Percentiles rank a stretch among this genome's conserved stretches.
phyloP scores from a whole-genome alignment of 106 monocot genomes.

The Allium cepa region DNA sequence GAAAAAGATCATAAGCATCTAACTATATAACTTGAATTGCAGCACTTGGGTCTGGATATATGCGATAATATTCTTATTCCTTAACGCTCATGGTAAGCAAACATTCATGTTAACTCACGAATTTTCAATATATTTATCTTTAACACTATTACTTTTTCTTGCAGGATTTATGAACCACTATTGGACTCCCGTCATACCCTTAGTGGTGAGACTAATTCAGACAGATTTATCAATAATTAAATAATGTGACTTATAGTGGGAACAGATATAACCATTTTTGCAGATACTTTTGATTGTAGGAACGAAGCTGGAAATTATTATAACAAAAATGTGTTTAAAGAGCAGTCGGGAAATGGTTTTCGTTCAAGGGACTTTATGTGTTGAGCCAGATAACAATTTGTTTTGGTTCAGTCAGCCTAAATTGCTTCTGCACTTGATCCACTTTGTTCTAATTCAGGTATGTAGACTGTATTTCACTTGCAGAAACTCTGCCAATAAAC shows the following conservation, averaged over 20 bases:
- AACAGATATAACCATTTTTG: not conserved
- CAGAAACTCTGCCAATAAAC: no score
- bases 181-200: slow-evolving; percentile 34
- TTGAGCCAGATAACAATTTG: slow-evolving; percentile 23
- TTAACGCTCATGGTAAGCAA: slow-evolving; percentile 28
- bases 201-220: slow-evolving; percentile 19
- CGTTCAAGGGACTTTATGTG: slow-evolving; percentile 23
- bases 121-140: not conserved
- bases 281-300: slow-evolving; percentile 43
- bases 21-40: not conserved
- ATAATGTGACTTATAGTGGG: not conserved
- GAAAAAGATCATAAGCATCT: not conserved
- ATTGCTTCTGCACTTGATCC: slow-evolving; percentile 34
- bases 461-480: not conserved
- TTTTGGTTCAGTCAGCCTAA: slow-evolving; percentile 47
- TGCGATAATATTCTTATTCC: slow-evolving; percentile 28
- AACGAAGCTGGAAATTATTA: slow-evolving; percentile 34
- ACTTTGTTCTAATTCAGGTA: slow-evolving; percentile 54
- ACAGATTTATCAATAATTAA: not conserved
- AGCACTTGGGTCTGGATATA: slow-evolving; percentile 38
- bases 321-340: slow-evolving; percentile 37
- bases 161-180: slow-evolving; percentile 30
- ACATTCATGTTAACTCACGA: not conserved
- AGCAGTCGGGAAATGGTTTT: slow-evolving; percentile 19
- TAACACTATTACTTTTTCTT: not conserved